Conservation (phyloP, 192 early-diverging fungal species). For the Coemansia guatemalensis region DNA sequence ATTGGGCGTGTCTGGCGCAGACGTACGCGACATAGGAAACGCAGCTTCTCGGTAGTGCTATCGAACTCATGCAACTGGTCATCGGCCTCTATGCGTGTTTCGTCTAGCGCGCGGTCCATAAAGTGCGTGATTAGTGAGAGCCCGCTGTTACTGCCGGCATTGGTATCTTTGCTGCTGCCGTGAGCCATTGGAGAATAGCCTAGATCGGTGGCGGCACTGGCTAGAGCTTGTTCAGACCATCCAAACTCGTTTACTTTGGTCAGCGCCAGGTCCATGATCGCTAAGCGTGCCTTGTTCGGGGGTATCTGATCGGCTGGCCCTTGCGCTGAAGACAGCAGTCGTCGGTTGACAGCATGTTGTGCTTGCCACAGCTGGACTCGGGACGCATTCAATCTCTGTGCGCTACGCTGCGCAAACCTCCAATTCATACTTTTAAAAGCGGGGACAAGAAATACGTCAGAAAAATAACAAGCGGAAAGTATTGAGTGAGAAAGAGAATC, state of each 20-base stretch:
- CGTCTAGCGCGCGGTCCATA: conserved; percentile 61
- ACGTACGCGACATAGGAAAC: conserved; percentile 60
- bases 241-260: conserved; percentile 67
- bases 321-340: not conserved
- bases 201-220: conserved; percentile 61
- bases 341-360: too few relatives aligned
- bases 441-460: too few relatives aligned
- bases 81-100: conserved; percentile 61
- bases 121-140: conserved; percentile 76
- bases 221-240: conserved; percentile 71
- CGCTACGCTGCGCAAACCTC: too few relatives aligned
- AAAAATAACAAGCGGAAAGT: not conserved
- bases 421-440: too few relatives aligned
- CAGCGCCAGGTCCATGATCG: conserved; percentile 66
- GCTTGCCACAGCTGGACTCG: too few relatives aligned
- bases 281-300: conserved; percentile 9
- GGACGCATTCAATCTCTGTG: too few relatives aligned
- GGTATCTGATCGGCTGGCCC: not conserved
- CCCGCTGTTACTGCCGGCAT: conserved; percentile 60
- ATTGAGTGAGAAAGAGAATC: not conserved
- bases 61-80: conserved; percentile 56
- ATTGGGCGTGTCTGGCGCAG: conserved; percentile 74
- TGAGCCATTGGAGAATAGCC: conserved; percentile 73
- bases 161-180: conserved; percentile 26
- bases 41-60: conserved; percentile 58